Percentiles rank a stretch among this genome's conserved stretches.
Conservation (phyloP, 441 rosid genomes). For the Adansonia rubrostipa region DNA sequence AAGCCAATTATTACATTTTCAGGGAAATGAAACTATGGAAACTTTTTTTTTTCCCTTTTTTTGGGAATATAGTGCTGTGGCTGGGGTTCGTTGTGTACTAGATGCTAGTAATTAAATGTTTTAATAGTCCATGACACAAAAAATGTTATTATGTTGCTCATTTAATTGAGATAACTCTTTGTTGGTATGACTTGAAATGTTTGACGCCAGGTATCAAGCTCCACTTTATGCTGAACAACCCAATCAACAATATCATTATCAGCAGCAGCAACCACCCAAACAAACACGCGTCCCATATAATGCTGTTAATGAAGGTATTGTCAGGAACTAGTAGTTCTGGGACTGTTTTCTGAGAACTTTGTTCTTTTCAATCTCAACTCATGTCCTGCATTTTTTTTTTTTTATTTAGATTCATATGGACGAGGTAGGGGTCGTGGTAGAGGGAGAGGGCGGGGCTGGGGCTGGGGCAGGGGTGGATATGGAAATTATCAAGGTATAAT, state of each 20-base stretch:
- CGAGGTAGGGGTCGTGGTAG: conserved; percentile 74
- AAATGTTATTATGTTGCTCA: neutral
- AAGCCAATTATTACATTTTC: neutral
- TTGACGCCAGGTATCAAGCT: conserved; percentile 73
- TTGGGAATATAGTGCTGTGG: neutral
- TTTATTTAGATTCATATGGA: conserved; percentile 66
- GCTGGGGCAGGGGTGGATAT: conserved; percentile 72
- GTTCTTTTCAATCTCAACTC: conserved; percentile 19
- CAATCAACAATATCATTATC: conserved; percentile 56
- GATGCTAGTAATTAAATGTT: conserved; percentile 6
- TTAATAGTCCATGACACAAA: neutral
- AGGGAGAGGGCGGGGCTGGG: conserved; percentile 84
- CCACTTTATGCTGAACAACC: conserved; percentile 55
- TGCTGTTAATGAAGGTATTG: conserved; percentile 65
- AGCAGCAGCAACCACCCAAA: conserved; percentile 57
- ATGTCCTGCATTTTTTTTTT: conserved; percentile 4
- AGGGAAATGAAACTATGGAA: neutral
- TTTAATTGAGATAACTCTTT: neutral
- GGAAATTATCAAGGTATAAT: conserved; percentile 64
- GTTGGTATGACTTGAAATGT: conserved; percentile 12
- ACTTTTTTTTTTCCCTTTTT: neutral
- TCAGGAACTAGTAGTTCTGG: conserved; percentile 13
- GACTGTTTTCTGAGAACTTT: neutral
- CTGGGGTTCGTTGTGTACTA: neutral
- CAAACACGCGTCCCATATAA: conserved; percentile 52